A percentile compares a stretch with the other conserved stretches of the same genome.
Evolutionary conservation across 2,329 filamentous ascomycete species (phyloP).

Genomic region (Aspergillus sp.): DNA sequence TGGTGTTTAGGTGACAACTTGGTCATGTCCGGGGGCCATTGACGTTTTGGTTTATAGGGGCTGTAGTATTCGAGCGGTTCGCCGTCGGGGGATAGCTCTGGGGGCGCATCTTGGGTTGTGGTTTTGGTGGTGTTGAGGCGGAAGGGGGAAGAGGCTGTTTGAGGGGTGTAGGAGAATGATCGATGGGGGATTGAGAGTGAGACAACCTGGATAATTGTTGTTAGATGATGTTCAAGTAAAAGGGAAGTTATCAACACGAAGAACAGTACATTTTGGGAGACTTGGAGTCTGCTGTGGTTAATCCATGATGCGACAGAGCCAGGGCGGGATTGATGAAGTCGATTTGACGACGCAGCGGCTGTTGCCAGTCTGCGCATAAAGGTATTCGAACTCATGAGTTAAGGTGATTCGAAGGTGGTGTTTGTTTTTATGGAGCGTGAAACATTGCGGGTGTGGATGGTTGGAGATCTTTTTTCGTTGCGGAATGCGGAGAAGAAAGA

Average conservation of each 20-base stretch:
- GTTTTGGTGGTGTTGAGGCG: conserved; percentile 12
- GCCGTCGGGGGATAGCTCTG: conserved; percentile 6
- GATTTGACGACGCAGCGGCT: not conserved
- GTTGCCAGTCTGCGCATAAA: not conserved
- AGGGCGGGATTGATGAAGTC: not conserved
- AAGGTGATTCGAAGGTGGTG: too few species aligned
- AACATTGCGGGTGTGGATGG: too few species aligned
- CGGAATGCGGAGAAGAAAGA: too few species aligned
- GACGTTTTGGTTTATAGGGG: conserved; percentile 55
- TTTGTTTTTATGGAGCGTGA: too few species aligned
- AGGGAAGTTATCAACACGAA: too few species aligned
- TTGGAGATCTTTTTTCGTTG: too few species aligned
- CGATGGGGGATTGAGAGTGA: not conserved
- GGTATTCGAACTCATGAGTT: not conserved
- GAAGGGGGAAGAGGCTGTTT: conserved; percentile 7
- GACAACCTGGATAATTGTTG: too few species aligned
- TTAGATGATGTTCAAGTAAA: too few species aligned
- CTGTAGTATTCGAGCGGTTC: conserved; percentile 40
- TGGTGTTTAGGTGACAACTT: conserved; percentile 61
- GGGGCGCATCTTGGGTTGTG: not conserved
- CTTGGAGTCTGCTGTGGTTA: too few species aligned
- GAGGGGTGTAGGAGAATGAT: conserved; percentile 5
- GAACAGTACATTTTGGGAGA: too few species aligned
- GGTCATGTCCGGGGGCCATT: conserved; percentile 62
- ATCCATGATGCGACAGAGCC: not conserved